phyloP scores from a whole-genome alignment of 768 basidiomycete genomes.

The Rhizopogon vulgaris region DNA sequence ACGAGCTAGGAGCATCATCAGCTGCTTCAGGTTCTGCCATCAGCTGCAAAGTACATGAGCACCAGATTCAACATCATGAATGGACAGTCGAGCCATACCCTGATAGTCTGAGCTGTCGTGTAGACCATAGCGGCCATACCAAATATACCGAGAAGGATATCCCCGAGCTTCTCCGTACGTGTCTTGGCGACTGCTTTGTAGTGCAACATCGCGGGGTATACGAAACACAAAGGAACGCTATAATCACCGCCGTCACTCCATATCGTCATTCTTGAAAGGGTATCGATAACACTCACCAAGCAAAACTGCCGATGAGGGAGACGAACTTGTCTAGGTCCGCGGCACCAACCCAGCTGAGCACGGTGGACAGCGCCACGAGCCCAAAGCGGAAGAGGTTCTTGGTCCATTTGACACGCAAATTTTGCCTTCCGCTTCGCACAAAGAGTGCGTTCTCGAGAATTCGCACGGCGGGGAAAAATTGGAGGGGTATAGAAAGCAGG shows the following conservation, averaged over 20 bases:
- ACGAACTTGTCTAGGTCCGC: conserved; percentile 94
- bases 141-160: conserved; percentile 72
- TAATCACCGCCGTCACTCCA: conserved; percentile 7
- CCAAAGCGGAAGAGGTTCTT: conserved; percentile 87
- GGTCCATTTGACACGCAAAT: conserved; percentile 84
- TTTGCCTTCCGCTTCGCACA: conserved; percentile 76
- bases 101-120: conserved; percentile 75
- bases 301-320: conserved; percentile 86
- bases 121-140: conserved; percentile 68
- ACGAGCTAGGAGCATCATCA: conserved; percentile 32
- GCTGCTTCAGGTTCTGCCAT: conserved; percentile 47
- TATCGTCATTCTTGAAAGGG: neutral
- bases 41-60: conserved; percentile 34
- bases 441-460: conserved; percentile 97
- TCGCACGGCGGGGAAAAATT: conserved; percentile 95
- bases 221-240: conserved; percentile 89
- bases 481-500: conserved; percentile 84
- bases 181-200: conserved; percentile 82
- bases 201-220: conserved; percentile 92
- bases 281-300: conserved; percentile 58
- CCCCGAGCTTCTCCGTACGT: conserved; percentile 53
- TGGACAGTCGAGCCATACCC: conserved; percentile 35
- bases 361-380: conserved; percentile 75
- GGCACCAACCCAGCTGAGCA: conserved; percentile 76
- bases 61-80: neutral